Conservation (phyloP, 2,329 filamentous ascomycete species). For the Aspergillus phoenicis region DNA sequence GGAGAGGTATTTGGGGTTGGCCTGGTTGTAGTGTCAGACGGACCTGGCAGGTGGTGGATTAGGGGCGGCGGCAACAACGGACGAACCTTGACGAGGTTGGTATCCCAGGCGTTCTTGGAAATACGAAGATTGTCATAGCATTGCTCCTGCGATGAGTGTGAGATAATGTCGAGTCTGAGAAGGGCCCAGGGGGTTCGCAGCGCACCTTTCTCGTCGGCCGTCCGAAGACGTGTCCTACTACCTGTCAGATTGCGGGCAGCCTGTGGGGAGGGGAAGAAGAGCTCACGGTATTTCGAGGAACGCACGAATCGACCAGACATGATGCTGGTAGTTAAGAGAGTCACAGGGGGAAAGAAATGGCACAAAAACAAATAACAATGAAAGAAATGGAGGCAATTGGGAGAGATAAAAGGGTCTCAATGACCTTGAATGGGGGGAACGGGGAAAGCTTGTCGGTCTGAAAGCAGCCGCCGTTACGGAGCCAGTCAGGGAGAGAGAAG, state of each 20-base stretch:
- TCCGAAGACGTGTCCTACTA: conserved; percentile 93
- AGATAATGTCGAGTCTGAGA: neutral
- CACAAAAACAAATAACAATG: conserved; percentile 18
- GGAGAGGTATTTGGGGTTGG: conserved; percentile 90
- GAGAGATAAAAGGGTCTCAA: conserved; percentile 10
- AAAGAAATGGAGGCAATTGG: conserved; percentile 22
- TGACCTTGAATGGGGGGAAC: conserved; percentile 11
- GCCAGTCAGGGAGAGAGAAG: conserved; percentile 3
- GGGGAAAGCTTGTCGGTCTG: conserved; percentile 13
- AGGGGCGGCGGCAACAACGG: conserved; percentile 34
- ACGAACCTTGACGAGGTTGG: conserved; percentile 91
- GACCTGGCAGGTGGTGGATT: conserved; percentile 16
- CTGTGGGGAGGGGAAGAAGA: conserved; percentile 16
- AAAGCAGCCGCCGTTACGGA: conserved; percentile 2
- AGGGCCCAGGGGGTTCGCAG: neutral
- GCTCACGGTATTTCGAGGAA: conserved; percentile 72
- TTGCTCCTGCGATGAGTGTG: conserved; percentile 64
- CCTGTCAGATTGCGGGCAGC: conserved; percentile 34
- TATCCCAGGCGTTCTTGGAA: conserved; percentile 98
- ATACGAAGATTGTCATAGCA: conserved; percentile 98
- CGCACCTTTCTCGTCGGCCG: conserved; percentile 82
- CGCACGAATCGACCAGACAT: conserved; percentile 75
- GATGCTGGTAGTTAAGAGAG: conserved; percentile 17
- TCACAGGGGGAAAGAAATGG: conserved; percentile 1
- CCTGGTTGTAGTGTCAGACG: conserved; percentile 55